Conservation (phyloP, 257 asterid species). For the Ligustrum vulgare region DNA sequence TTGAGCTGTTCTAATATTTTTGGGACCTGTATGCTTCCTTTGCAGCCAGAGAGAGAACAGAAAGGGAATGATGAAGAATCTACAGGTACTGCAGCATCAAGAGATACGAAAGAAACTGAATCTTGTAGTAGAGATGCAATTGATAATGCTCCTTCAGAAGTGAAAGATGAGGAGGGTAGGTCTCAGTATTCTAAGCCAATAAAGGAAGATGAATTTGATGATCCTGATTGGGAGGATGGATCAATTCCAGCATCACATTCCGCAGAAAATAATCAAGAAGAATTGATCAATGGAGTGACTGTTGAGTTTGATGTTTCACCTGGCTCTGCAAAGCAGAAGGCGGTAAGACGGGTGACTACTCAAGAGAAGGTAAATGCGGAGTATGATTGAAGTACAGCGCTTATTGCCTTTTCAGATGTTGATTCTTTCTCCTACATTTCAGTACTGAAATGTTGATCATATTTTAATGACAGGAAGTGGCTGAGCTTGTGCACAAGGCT, state of each 20-base stretch:
- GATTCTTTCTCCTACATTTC: slow-evolving; percentile 13
- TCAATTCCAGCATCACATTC: slow-evolving; percentile 38
- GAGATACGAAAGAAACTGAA: slow-evolving; percentile 31
- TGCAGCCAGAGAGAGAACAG: slow-evolving; percentile 43
- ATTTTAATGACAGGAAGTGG: slow-evolving; percentile 59
- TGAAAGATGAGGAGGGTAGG: slow-evolving; percentile 18
- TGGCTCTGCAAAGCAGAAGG: slow-evolving; percentile 53
- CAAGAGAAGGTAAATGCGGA: slow-evolving; percentile 69
- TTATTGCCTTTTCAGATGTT: slow-evolving; percentile 7
- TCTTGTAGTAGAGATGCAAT: slow-evolving; percentile 34
- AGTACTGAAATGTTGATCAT: slow-evolving; percentile 14
- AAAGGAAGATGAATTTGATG: slow-evolving; percentile 49
- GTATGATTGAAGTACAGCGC: slow-evolving; percentile 2
- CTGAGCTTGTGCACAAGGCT: slow-evolving; percentile 85
- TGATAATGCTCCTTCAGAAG: slow-evolving; percentile 27
- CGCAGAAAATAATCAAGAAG: slow-evolving; percentile 35
- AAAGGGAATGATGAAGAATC: slow-evolving; percentile 23
- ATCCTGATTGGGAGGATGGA: slow-evolving; percentile 91
- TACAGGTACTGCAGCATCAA: slow-evolving; percentile 20
- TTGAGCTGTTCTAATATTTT: not conserved
- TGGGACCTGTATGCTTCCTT: slow-evolving; percentile 18
- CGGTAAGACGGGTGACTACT: slow-evolving; percentile 75
- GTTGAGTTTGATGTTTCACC: slow-evolving; percentile 77
- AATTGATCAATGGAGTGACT: slow-evolving; percentile 52
- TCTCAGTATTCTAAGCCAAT: slow-evolving; percentile 26